phyloP scores from a whole-genome alignment of 1,139 yeast species.

The Taphrina populina region DNA sequence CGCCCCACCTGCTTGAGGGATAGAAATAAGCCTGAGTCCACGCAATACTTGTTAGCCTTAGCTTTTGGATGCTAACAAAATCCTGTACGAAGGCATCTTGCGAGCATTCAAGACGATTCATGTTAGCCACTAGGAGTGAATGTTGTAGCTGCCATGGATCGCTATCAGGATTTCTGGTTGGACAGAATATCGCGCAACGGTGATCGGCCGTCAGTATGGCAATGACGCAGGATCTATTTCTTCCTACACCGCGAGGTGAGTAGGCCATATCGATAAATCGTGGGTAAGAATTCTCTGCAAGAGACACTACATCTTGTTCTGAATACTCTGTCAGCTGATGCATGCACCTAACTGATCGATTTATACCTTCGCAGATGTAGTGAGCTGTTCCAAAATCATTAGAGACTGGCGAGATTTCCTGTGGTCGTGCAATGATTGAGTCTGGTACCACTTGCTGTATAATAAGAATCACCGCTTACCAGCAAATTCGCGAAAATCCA shows the following conservation, averaged over 20 bases:
- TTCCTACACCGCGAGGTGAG: constrained; percentile 1
- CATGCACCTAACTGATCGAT: background rate
- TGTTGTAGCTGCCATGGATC: constrained; percentile 10
- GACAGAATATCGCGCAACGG: constrained; percentile 1
- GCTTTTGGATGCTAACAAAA: background rate
- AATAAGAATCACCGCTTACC: too few relatives aligned
- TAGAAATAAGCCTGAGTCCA: constrained; percentile 8
- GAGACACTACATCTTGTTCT: constrained; percentile 5
- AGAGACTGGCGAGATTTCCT: background rate
- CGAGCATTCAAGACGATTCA: background rate
- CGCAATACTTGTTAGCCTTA: constrained; percentile 1
- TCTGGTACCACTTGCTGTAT: too few relatives aligned
- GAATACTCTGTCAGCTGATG: too few relatives aligned
- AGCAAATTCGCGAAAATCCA: too few relatives aligned
- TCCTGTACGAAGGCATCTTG: background rate
- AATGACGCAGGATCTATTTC: background rate
- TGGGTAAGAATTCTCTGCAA: background rate
- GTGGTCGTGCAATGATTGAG: too few relatives aligned
- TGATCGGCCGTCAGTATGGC: constrained; percentile 16
- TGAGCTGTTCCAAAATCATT: background rate
- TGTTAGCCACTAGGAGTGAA: background rate
- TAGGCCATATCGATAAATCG: background rate
- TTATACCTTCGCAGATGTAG: background rate
- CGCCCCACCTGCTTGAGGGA: background rate
- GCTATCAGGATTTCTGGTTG: constrained; percentile 7